A percentile compares a stretch with the other conserved stretches of the same genome.
These are phyloP conservation scores for Colletotrichum scovillei DNA, from an alignment of 2,329 filamentous ascomycete genomes.

Conservation along the genomic window DNA sequence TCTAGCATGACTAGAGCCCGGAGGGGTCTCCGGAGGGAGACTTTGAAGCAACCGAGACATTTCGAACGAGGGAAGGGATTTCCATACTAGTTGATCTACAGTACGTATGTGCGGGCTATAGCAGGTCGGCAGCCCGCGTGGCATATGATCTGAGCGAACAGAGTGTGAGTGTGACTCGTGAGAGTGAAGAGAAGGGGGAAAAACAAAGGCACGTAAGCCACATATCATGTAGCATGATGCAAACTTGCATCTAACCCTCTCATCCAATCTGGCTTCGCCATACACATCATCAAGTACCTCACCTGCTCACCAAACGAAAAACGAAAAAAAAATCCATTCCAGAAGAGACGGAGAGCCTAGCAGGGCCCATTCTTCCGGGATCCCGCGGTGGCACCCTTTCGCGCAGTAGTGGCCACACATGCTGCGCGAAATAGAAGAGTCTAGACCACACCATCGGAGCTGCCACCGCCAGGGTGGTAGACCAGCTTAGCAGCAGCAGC, in stretches of 20 bases:
- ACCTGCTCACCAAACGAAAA: background rate
- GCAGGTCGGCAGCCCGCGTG: background rate
- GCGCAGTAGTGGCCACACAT: background rate
- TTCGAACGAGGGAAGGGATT: background rate
- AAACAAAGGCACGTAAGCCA: background rate
- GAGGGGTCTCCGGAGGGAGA: no score
- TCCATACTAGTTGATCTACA: background rate
- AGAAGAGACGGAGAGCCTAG: background rate
- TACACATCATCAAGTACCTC: background rate
- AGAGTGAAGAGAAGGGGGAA: background rate
- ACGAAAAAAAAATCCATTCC: background rate
- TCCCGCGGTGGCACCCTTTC: conserved; percentile 12
- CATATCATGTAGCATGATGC: background rate
- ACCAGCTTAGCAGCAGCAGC: background rate
- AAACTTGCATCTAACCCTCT: background rate
- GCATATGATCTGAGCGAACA: background rate
- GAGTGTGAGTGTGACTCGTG: no score
- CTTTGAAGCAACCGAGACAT: background rate
- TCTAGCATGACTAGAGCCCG: background rate
- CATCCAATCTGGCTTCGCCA: background rate
- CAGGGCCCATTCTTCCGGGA: background rate
- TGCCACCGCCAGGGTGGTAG: background rate
- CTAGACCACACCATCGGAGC: conserved; percentile 8
- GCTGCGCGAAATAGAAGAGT: conserved; percentile 9
- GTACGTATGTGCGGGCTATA: background rate